Evolutionary conservation across 805 yeast genomes (phyloP).

Genomic region (Monosporozyma unispora): DNA sequence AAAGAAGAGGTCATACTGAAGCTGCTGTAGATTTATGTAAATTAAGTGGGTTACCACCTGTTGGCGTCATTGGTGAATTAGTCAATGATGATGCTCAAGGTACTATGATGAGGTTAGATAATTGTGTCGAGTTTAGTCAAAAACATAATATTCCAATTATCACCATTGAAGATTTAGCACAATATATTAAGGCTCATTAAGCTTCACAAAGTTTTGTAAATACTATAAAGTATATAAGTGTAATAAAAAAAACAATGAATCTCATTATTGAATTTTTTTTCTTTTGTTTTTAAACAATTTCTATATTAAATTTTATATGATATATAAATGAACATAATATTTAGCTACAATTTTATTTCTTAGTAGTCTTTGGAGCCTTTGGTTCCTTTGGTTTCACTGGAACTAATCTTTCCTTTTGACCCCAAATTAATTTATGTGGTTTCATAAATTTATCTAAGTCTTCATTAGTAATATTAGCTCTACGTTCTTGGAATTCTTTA

Average conservation of each 20-base stretch:
- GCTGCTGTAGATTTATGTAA: slow-evolving; percentile 85
- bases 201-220: too few relatives aligned
- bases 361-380: slow-evolving; percentile 19
- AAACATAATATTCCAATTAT: slow-evolving; percentile 58
- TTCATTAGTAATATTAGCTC: slow-evolving; percentile 56
- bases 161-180: slow-evolving; percentile 66
- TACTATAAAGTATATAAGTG: too few relatives aligned
- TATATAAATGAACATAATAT: not conserved
- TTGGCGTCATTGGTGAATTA: slow-evolving; percentile 87
- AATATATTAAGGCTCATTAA: slow-evolving; percentile 32
- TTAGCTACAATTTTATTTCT: not conserved
- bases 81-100: slow-evolving; percentile 93
- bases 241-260: too few relatives aligned
- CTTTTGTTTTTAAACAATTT: too few relatives aligned
- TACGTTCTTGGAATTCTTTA: slow-evolving; percentile 68
- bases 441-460: slow-evolving; percentile 64
- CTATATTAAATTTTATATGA: not conserved
- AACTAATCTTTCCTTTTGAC: slow-evolving; percentile 63
- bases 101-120: slow-evolving; percentile 86
- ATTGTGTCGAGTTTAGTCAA: slow-evolving; percentile 64
- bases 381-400: slow-evolving; percentile 52
- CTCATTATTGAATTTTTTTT: too few relatives aligned
- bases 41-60: slow-evolving; percentile 72
- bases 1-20: slow-evolving; percentile 93
- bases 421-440: slow-evolving; percentile 74